Evolutionary conservation across 108 stramenopile genomes (phyloP).

Genomic region (Fragilaria crotonensis): DNA sequence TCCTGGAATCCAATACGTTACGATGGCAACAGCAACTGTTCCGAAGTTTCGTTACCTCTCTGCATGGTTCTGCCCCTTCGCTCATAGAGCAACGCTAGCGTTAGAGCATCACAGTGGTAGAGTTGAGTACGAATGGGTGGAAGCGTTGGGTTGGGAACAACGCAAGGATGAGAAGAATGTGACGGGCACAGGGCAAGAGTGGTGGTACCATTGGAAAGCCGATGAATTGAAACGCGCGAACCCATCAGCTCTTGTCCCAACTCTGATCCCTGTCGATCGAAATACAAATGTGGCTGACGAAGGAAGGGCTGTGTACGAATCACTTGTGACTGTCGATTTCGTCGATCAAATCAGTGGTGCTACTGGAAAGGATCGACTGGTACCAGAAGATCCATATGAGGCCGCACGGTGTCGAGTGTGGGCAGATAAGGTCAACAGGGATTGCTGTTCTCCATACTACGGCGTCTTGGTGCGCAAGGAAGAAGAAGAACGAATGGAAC

Average conservation of each 20-base stretch:
- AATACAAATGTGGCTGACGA: conserved; percentile 41
- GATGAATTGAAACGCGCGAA: conserved; percentile 59
- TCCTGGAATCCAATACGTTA: no score
- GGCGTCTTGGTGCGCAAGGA: conserved; percentile 67
- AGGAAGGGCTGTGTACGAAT: conserved; percentile 56
- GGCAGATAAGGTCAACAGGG: conserved; percentile 75
- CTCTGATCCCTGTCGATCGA: conserved; percentile 47
- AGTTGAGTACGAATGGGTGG: conserved; percentile 79
- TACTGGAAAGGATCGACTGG: conserved; percentile 41
- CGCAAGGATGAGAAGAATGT: conserved; percentile 57
- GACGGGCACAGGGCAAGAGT: conserved; percentile 69
- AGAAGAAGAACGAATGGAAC: conserved; percentile 47
- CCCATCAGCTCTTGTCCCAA: conserved; percentile 72
- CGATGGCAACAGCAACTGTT: not conserved
- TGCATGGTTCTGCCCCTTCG: conserved; percentile 87
- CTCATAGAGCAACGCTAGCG: conserved; percentile 78
- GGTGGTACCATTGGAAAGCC: conserved; percentile 87
- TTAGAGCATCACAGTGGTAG: conserved; percentile 66
- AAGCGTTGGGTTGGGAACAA: conserved; percentile 80
- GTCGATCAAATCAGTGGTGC: conserved; percentile 58
- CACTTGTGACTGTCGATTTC: conserved; percentile 64
- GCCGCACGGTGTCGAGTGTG: conserved; percentile 63
- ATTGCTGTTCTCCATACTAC: conserved; percentile 78
- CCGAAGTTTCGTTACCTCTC: conserved; percentile 69
- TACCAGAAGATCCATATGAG: conserved; percentile 59